Percentiles rank a stretch among this genome's conserved stretches.
These are phyloP conservation scores for Rhizopogon vinicolor DNA, from an alignment of 768 basidiomycete genomes.

Conservation along the genomic window DNA sequence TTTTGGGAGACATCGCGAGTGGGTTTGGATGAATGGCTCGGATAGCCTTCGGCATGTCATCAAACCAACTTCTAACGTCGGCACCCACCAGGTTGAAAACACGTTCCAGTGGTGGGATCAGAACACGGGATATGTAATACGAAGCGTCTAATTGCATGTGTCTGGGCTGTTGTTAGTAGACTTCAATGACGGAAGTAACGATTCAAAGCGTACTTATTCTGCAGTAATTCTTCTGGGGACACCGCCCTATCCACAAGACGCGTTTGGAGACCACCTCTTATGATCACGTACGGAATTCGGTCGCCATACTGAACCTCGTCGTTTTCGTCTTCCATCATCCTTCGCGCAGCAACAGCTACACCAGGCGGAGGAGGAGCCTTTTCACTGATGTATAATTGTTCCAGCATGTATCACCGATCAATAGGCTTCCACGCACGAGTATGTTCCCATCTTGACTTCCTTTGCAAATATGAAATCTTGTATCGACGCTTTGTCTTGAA, in stretches of 20 bases:
- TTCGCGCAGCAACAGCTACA: conserved; percentile 76
- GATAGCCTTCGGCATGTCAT: conserved; percentile 73
- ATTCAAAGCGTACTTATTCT: conserved; percentile 45
- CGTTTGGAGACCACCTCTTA: conserved; percentile 53
- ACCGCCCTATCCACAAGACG: conserved; percentile 74
- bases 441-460: conserved; percentile 90
- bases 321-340: conserved; percentile 67
- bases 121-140: conserved; percentile 84
- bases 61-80: conserved; percentile 82
- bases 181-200: background rate
- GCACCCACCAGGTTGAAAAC: conserved; percentile 91
- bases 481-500: conserved; percentile 76
- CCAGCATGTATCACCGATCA: background rate
- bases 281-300: conserved; percentile 88
- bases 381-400: conserved; percentile 47
- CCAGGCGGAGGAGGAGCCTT: conserved; percentile 89
- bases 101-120: conserved; percentile 88
- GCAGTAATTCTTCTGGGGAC: conserved; percentile 66
- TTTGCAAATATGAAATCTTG: conserved; percentile 96
- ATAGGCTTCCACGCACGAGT: conserved; percentile 52
- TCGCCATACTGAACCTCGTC: conserved; percentile 92
- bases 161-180: conserved; percentile 28
- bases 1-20: conserved; percentile 32
- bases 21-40: conserved; percentile 31
- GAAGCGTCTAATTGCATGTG: conserved; percentile 73